Percentiles rank a stretch among this genome's conserved stretches.
Evolutionary conservation across 2,329 filamentous ascomycete genomes (phyloP).

Genomic region (Penicillium sp.): DNA sequence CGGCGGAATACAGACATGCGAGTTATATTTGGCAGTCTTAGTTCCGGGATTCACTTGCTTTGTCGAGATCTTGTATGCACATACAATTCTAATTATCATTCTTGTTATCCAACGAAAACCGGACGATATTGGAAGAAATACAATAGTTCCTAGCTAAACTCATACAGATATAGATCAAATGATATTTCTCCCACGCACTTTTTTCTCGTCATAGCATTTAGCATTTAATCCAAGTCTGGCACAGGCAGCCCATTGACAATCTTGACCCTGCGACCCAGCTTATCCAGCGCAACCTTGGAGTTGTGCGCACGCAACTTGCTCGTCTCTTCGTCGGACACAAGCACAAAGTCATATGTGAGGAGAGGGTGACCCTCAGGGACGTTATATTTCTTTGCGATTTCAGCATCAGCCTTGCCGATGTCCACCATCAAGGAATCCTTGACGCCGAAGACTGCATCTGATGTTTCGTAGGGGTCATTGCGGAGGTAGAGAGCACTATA

Average conservation of each 20-base stretch:
- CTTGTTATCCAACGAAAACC: not conserved
- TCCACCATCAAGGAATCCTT: constrained; percentile 77
- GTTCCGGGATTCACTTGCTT: not conserved
- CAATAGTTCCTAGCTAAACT: not conserved
- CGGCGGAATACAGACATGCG: not conserved
- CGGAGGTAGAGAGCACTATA: constrained; percentile 71
- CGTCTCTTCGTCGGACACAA: constrained; percentile 71
- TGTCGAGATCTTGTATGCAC: not conserved
- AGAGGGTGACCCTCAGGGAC: constrained; percentile 64
- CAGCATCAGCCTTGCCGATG: constrained; percentile 53
- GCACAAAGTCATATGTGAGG: constrained; percentile 72
- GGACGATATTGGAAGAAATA: not conserved
- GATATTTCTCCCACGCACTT: not conserved
- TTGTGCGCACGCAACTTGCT: constrained; percentile 64
- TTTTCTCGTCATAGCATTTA: not conserved
- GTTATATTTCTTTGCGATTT: constrained; percentile 60
- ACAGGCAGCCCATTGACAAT: constrained; percentile 51
- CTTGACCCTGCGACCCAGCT: constrained; percentile 67
- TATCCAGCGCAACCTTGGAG: constrained; percentile 65
- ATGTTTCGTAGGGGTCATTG: constrained; percentile 77
- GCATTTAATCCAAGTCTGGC: constrained; percentile 23
- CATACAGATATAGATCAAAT: not conserved
- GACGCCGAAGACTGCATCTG: constrained; percentile 83
- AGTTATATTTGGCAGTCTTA: not conserved
- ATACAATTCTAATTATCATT: not conserved